phyloP scores from a whole-genome alignment of 2,329 filamentous ascomycete species.

The Metarhizium robertsii region DNA sequence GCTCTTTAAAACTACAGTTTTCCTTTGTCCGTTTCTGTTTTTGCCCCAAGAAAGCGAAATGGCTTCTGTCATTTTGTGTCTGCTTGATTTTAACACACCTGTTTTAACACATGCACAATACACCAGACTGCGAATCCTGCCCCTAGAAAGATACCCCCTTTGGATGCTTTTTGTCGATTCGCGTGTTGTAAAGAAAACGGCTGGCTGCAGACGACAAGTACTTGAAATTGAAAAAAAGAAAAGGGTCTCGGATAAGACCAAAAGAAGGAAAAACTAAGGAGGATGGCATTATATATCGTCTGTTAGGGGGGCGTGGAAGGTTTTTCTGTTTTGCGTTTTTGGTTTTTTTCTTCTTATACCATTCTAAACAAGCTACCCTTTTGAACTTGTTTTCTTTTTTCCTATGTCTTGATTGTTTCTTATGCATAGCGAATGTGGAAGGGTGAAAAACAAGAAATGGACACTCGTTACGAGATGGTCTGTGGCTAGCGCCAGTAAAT shows the following conservation, averaged over 20 bases:
- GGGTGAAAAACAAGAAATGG: background rate
- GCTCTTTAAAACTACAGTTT: background rate
- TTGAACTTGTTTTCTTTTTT: conserved; percentile 6
- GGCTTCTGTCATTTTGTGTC: conserved; percentile 1
- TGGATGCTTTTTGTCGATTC: conserved; percentile 16
- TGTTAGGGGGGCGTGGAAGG: background rate
- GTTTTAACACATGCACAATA: background rate
- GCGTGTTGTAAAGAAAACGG: background rate
- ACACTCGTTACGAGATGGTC: conserved; percentile 2
- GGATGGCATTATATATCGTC: background rate
- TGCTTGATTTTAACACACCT: background rate
- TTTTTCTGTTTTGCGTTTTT: conserved; percentile 2
- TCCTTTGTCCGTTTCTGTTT: background rate
- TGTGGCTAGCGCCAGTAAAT: conserved; percentile 7
- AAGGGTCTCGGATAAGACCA: background rate
- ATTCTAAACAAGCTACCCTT: background rate
- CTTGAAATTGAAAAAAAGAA: background rate
- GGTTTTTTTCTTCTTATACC: conserved; percentile 4
- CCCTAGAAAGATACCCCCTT: conserved; percentile 31
- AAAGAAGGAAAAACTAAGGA: background rate
- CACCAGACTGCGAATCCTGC: conserved; percentile 20
- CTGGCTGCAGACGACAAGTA: background rate
- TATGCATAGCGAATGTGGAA: conserved; percentile 11
- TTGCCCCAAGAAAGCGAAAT: background rate
- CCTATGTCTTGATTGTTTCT: background rate